Evolutionary conservation across 2,329 filamentous ascomycete species (phyloP), one percentile per base, ranked within the genome.

Genomic region (Lomentospora prolificans): DNA sequence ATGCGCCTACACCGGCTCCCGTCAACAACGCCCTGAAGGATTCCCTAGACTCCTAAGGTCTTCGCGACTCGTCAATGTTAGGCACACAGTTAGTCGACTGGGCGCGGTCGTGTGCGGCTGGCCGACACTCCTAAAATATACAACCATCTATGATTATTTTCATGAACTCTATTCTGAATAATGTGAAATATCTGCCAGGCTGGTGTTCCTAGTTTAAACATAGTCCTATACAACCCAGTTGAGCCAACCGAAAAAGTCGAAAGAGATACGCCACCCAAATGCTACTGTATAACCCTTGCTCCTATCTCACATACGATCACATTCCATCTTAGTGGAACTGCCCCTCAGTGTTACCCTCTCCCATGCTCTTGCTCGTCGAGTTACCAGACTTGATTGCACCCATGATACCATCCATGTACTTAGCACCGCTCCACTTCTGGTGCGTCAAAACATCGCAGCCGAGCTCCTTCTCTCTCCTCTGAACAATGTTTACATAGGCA

Each of bases 401-500:
- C 30, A 96, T 68, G 50, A 96, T 92, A 2, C 91, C 90, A 68
- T 96, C 91, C 62, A 96, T 87, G 67, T 96, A 83, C 58, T 67
- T 73, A 0, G 80, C 80, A 22, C 80, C 80, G 60, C 79, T 82
- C 87, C 87, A 90, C 68, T 94, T 95, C 76, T 96, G 91, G 69
- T 96, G 91, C 39, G 90, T 96, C 60, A 96, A 75, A n/a, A 96
- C 91, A 64, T 96, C 91, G 57, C 90, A 90, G 12, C 87, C 88
- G 1, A 92, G 73, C 61, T 95, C 91, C 78, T 96, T 96, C 73
- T 99, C 94, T 39, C 85, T 79, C 54, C 84, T 78, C 72, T 99
- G 94, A 39, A 99, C 85, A 0, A 96, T 74, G 58, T 96, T 88
- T n/a, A 97, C 94, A 66, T 99, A 99, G 1, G 94, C 92, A 65